Evolutionary conservation across 345 rosid species (phyloP).

Genomic region (Eucalyptus erythrocorys): DNA sequence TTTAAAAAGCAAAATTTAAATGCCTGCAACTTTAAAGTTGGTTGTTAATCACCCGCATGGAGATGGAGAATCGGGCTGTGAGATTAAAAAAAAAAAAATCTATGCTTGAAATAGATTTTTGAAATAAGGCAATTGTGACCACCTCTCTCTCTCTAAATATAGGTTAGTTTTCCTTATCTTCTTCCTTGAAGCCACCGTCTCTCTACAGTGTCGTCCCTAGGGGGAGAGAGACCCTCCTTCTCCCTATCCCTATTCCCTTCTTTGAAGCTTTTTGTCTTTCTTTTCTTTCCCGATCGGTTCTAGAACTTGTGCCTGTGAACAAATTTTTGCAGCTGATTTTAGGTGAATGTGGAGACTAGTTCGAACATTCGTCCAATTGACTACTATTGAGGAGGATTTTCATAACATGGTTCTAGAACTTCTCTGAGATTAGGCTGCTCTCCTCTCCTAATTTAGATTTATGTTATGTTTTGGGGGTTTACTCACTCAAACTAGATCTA

Average conservation of each 20-base stretch:
- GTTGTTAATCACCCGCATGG: not conserved
- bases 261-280: not conserved
- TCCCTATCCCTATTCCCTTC: not conserved
- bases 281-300: too few species aligned
- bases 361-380: not conserved
- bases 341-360: not conserved
- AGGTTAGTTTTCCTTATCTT: not conserved
- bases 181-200: not conserved
- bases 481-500: too few species aligned
- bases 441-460: too few species aligned
- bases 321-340: too few species aligned
- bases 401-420: too few species aligned
- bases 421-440: accelerated
- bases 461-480: too few species aligned
- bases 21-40: not conserved
- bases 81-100: not conserved
- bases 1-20: not conserved
- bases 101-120: not conserved
- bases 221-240: not conserved
- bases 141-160: too few species aligned
- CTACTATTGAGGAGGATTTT: too few species aligned
- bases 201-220: not conserved
- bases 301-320: not conserved
- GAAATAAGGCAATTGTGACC: too few species aligned
- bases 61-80: not conserved